Evolutionary conservation across 139 green algal genomes (phyloP).

Genomic region (Chlorella sp.): DNA sequence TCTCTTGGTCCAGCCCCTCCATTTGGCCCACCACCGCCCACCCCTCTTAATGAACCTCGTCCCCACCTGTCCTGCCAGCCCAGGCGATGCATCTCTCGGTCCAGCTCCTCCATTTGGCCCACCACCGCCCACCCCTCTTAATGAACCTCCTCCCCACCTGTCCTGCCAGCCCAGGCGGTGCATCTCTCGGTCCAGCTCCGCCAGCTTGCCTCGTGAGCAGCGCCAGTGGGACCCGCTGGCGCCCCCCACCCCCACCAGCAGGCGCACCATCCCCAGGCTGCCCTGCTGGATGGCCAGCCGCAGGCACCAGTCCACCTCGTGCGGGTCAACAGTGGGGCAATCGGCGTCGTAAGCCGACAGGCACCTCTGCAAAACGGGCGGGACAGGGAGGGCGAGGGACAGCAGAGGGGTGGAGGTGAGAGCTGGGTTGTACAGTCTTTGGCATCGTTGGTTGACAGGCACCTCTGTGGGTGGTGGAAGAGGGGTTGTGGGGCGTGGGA

Average conservation of each 20-base stretch:
- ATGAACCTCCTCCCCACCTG: neutral
- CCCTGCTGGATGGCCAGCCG: neutral
- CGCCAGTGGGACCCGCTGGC: slow-evolving; percentile 4
- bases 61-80: no score
- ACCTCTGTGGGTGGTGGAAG: no score
- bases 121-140: neutral
- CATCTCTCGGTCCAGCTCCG: neutral
- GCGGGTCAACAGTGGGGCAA: neutral
- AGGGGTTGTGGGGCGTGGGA: no score
- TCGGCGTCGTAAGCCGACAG: neutral
- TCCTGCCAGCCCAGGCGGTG: neutral
- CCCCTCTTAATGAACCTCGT: no score
- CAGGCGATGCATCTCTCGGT: no score
- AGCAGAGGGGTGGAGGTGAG: no score
- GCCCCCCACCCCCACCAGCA: slow-evolving; percentile 11
- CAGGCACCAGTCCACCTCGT: slow-evolving; percentile 7
- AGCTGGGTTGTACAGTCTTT: no score
- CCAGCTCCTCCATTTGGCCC: neutral
- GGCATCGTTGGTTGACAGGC: neutral
- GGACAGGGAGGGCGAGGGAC: no score
- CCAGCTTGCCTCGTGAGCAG: neutral
- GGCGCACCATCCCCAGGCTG: neutral
- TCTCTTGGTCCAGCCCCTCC: no score
- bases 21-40: no score
- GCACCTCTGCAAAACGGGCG: no score